Base-by-base conservation (phyloP, 306 rosid species). In the Geum urbanum region DNA sequence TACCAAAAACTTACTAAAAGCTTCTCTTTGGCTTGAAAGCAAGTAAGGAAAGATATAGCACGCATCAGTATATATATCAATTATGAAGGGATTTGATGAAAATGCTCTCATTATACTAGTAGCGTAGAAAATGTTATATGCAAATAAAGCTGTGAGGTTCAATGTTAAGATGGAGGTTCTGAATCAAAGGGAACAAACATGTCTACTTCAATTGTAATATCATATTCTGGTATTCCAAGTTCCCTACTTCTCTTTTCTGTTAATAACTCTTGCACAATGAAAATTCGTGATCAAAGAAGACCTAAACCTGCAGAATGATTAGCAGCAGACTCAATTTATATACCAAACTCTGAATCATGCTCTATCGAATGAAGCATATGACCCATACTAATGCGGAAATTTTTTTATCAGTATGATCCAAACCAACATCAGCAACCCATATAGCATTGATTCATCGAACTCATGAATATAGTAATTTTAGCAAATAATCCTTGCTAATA, bases 81-180 rank as follows among this genome's bases (percentile, higher is more conserved):
- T 2, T 27, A 27, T 27, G 32, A 27, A 27, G 32, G 32, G 32
- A 27, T 27, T 43, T 9, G 5, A 43, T 43, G 7, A 43, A 0
- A 16, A 62, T n/a, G 9, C 18, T 9, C 1, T 39, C 4, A 15
- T 39, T 22, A 46, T 59, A 41, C 37, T 19, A 43, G n/a, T 20
- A 63, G 68, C 51, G 51, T 63, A 43, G 43, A 63, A 20, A 39
- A 63, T 63, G 68, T 35, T 63, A 63, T 51, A 27, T 27, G 32
- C 32, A 27, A 27, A 27, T 27, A 27, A 27, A 27, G 32, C 32
- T 27, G 32, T 27, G 32, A 27, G 32, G 32, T 27, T 27, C 32
- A 27, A 27, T 27, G 32, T 27, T 27, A 27, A 27, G 32, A 27
- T 27, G 32, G 32, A 27, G 1, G 32, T 27, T 27, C 32, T 27